Conservation (phyloP, 139 green algal genomes). For the Chlorella sp. region DNA sequence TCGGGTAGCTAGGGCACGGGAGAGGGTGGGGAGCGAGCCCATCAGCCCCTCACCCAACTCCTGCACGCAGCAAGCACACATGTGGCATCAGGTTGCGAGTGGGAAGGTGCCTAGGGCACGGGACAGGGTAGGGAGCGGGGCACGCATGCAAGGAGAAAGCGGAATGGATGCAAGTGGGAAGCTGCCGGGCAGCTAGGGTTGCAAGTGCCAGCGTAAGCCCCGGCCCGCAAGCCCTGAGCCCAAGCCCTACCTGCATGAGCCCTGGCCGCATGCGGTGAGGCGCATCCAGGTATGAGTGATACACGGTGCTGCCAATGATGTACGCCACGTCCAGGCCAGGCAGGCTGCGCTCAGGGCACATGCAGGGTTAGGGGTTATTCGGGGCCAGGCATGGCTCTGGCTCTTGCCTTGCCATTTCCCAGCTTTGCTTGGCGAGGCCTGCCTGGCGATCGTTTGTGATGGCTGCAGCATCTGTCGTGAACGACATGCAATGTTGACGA, state of each 20-base stretch:
- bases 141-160: no score
- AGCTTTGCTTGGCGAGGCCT: neutral
- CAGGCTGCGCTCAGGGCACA: conserved; percentile 15
- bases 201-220: no score
- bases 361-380: neutral
- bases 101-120: neutral
- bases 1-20: conserved; percentile 1
- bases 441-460: no score
- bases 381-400: neutral
- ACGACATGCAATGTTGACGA: no score
- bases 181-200: no score
- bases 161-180: no score
- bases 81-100: neutral
- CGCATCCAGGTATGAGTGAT: conserved; percentile 56
- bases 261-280: conserved; percentile 43
- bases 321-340: conserved; percentile 67
- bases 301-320: conserved; percentile 51
- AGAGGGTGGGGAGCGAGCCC: conserved; percentile 10
- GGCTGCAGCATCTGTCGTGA: no score
- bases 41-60: conserved; percentile 35
- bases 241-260: conserved; percentile 54
- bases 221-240: no score
- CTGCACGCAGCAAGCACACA: conserved; percentile 1
- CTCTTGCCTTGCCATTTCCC: neutral
- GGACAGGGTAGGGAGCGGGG: no score